A percentile compares a stretch with the other conserved stretches of the same genome.
Evolutionary conservation across 345 rosid genomes (phyloP).

Genomic region (Gossypium turneri): DNA sequence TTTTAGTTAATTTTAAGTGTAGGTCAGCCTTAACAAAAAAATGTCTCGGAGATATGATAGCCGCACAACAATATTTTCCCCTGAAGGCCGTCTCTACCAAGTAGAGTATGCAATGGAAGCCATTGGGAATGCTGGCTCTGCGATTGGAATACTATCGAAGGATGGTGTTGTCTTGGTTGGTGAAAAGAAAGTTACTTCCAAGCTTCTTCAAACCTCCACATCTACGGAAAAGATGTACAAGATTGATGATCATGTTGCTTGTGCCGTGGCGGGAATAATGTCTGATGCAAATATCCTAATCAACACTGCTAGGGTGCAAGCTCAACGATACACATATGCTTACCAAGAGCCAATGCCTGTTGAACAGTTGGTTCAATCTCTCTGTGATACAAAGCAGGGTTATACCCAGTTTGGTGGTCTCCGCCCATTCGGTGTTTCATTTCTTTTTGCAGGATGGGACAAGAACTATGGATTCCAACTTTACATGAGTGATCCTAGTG

Average conservation of each 20-base stretch:
- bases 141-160: slow-evolving; percentile 80
- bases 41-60: slow-evolving; percentile 99
- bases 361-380: slow-evolving; percentile 77
- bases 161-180: slow-evolving; percentile 92
- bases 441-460: slow-evolving; percentile 80
- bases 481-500: slow-evolving; percentile 80
- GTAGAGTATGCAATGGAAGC: slow-evolving; percentile 99
- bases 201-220: slow-evolving; percentile 80
- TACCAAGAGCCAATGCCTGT: slow-evolving; percentile 87
- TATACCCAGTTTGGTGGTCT: slow-evolving; percentile 80
- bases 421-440: slow-evolving; percentile 73
- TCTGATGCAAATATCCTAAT: slow-evolving; percentile 77
- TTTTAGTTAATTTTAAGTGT: slow-evolving; percentile 4
- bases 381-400: slow-evolving; percentile 78
- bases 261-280: slow-evolving; percentile 80
- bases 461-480: slow-evolving; percentile 72
- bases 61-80: slow-evolving; percentile 97
- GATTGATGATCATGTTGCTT: slow-evolving; percentile 77
- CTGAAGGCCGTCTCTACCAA: slow-evolving; percentile 98
- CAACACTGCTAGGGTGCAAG: slow-evolving; percentile 73
- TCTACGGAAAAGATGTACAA: slow-evolving; percentile 82
- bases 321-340: slow-evolving; percentile 60
- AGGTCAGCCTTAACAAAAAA: slow-evolving; percentile 16
- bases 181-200: slow-evolving; percentile 97
- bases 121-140: slow-evolving; percentile 93